Conservation (phyloP, 1,284 basidiomycete species). For the Puccinia hordei region DNA sequence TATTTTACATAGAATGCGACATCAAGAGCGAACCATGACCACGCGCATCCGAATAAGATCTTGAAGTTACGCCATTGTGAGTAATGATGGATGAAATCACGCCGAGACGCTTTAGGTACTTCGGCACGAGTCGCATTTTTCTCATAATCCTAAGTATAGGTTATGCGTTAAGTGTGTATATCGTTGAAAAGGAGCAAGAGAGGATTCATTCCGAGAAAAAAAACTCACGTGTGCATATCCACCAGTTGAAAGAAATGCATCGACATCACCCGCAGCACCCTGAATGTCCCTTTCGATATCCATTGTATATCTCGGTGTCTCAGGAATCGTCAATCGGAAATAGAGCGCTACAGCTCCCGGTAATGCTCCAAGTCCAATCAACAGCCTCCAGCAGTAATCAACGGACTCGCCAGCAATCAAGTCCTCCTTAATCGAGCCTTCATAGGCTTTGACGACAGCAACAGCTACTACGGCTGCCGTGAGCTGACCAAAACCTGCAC, state of each 20-base stretch:
- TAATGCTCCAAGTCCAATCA: slow-evolving; percentile 63
- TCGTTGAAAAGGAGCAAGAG: slow-evolving; percentile 54
- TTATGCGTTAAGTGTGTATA: slow-evolving; percentile 61
- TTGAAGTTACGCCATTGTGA: slow-evolving; percentile 56
- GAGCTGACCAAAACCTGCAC: slow-evolving; percentile 63
- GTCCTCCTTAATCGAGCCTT: slow-evolving; percentile 66
- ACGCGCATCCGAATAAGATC: slow-evolving; percentile 52
- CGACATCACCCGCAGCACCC: slow-evolving; percentile 71
- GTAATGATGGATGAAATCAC: slow-evolving; percentile 55
- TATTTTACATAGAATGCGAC: slow-evolving; percentile 69
- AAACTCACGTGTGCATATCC: slow-evolving; percentile 52
- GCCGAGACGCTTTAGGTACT: slow-evolving; percentile 53
- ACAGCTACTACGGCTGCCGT: slow-evolving; percentile 71
- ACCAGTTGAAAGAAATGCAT: slow-evolving; percentile 68
- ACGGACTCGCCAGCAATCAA: slow-evolving; percentile 60
- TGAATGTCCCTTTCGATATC: slow-evolving; percentile 80
- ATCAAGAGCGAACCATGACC: slow-evolving; percentile 63
- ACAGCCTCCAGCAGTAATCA: slow-evolving; percentile 63
- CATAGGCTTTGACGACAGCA: slow-evolving; percentile 71
- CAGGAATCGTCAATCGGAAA: slow-evolving; percentile 63
- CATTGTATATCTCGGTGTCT: slow-evolving; percentile 78
- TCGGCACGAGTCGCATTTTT: slow-evolving; percentile 62
- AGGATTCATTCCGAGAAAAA: slow-evolving; percentile 42
- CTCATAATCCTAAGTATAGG: slow-evolving; percentile 56
- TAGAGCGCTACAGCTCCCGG: slow-evolving; percentile 62